phyloP scores from a whole-genome alignment of 257 asterid genomes.

The Fraxinus excelsior region DNA sequence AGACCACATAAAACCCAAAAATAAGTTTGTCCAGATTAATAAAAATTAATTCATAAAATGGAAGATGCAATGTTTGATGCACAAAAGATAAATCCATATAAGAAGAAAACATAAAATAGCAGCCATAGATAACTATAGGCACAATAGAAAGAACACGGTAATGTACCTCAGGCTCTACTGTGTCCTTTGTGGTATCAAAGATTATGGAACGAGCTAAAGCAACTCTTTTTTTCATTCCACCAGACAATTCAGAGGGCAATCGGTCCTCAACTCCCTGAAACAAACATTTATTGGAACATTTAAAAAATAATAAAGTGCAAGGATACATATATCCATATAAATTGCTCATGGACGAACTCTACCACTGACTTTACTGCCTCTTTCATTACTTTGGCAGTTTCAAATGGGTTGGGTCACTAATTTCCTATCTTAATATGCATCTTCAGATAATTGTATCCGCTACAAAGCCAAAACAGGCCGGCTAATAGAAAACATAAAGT shows the following conservation, averaged over 20 bases:
- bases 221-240: slow-evolving; percentile 99
- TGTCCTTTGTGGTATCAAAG: slow-evolving; percentile 80
- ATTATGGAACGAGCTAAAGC: slow-evolving; percentile 97
- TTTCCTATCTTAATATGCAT: slow-evolving; percentile 24
- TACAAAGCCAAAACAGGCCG: not conserved
- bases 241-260: slow-evolving; percentile 93
- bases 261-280: slow-evolving; percentile 94
- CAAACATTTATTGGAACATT: slow-evolving; percentile 25
- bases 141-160: not conserved
- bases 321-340: not conserved
- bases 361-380: not conserved
- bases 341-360: slow-evolving; percentile 18
- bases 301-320: not conserved
- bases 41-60: not conserved
- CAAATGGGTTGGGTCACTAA: not conserved
- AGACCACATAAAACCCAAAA: not conserved
- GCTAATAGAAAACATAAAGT: not conserved
- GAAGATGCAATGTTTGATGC: not conserved
- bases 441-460: slow-evolving; percentile 3
- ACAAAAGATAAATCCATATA: not conserved
- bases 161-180: slow-evolving; percentile 90
- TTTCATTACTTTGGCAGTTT: not conserved
- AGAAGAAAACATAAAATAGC: not conserved
- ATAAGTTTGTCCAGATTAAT: not conserved
- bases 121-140: not conserved